phyloP scores from a whole-genome alignment of 2,329 filamentous ascomycete genomes.

The Venturia oleaginea region DNA sequence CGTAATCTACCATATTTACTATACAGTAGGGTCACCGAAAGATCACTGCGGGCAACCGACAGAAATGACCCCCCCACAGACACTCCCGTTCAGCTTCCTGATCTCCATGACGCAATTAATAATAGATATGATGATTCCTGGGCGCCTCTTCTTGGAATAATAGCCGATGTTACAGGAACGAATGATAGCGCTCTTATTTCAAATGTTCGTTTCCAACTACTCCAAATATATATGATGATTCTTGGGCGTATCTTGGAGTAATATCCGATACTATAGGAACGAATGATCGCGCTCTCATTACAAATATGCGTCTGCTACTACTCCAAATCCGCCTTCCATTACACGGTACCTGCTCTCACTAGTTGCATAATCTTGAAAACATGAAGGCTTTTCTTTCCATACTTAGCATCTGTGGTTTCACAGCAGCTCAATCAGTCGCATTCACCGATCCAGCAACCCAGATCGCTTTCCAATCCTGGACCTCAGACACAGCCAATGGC shows the following conservation, averaged over 20 bases:
- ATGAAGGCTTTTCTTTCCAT: not conserved
- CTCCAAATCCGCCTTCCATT: too few relatives aligned
- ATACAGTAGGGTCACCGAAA: not conserved
- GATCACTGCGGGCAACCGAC: not conserved
- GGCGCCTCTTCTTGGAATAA: not conserved
- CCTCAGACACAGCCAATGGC: not conserved
- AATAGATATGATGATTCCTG: too few relatives aligned
- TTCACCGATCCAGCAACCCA: not conserved
- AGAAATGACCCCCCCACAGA: not conserved
- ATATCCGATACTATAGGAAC: too few relatives aligned
- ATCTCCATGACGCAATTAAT: not conserved
- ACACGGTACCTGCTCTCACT: too few relatives aligned
- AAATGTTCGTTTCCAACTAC: too few relatives aligned
- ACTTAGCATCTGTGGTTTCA: not conserved
- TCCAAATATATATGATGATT: too few relatives aligned
- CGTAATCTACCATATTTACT: too few relatives aligned
- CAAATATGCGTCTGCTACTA: too few relatives aligned
- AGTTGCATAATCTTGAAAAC: not conserved
- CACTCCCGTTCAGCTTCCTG: not conserved
- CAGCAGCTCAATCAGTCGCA: not conserved
- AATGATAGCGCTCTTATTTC: not conserved
- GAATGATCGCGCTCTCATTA: too few relatives aligned
- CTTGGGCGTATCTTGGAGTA: too few relatives aligned
- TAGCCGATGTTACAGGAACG: not conserved
- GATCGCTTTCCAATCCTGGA: conserved; percentile 9